Evolutionary conservation across 1,284 basidiomycete species (phyloP), one percentile per base, ranked within the genome.

Genomic region (Cryptococcus maquisensis): DNA sequence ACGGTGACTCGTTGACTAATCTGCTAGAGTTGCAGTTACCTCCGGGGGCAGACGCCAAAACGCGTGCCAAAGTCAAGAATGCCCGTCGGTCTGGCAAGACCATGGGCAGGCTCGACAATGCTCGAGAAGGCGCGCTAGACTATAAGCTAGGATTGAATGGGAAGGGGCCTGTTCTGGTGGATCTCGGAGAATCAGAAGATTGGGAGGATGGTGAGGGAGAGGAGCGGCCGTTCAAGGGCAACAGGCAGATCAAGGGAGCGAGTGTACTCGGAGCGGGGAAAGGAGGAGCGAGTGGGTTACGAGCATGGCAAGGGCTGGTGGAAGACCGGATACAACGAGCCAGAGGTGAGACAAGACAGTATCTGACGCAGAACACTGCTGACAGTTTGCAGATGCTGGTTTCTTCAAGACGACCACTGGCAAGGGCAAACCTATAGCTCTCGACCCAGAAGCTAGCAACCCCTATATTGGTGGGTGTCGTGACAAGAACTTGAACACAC

Each of bases 401-500:
- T 74, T 82, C 28, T 93, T 94, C 68, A 81, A 83, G 15, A 79
- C 79, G n/a, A 79, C 92, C 46, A 83, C 84, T 61, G 87, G 88
- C 3, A 78, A 85, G 38, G 91, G 92, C 0, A 80, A 85, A 66
- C 90, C 90, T 1, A 76, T 94, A 3, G 66, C 69, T 1, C 74
- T 77, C 3, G 79, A 83, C 43, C 78, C 75, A 2, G 86, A 88
- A 50, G 87, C 90, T 67, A 77, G 78, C 26, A 94, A 94, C 67
- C 90, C 90, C 0, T 91, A 88, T 68, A 84, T 90, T 54, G 81
- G 79, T 23, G 79, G 84, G n/a, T 84, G 85, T 66, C 85, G 20
- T 48, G 9, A 42, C 35, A 28, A 35, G 37, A 12, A 10, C 35
- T n/a, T 15, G 12, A n/a, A 9, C 1, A 13, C 20, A 5, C 3